Conservation (phyloP, 371 early-diverging fungal genomes). For the Circinella umbellata region DNA sequence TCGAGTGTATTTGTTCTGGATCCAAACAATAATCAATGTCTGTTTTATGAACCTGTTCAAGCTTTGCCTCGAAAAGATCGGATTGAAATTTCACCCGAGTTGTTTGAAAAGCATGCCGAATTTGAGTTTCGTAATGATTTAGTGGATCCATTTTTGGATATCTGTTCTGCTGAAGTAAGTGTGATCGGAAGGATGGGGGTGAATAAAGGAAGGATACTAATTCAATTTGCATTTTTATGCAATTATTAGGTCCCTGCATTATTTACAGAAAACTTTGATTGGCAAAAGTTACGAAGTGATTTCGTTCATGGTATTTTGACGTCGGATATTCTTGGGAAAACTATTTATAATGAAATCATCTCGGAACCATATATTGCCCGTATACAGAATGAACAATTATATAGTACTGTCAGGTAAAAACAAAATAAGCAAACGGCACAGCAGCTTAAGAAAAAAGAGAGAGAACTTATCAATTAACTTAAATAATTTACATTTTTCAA, state of each 20-base stretch:
- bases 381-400: conserved; percentile 82
- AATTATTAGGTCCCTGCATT: conserved; percentile 79
- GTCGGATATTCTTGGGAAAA: conserved; percentile 88
- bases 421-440: background rate
- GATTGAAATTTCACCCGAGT: conserved; percentile 66
- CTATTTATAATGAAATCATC: conserved; percentile 85
- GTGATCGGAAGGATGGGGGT: background rate
- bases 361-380: conserved; percentile 84
- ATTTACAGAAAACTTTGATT: conserved; percentile 97
- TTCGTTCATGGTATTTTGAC: conserved; percentile 92
- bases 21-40: conserved; percentile 73
- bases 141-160: conserved; percentile 92
- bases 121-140: conserved; percentile 86
- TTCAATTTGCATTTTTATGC: background rate
- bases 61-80: conserved; percentile 65
- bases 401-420: conserved; percentile 78
- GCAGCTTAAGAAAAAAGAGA: background rate
- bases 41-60: conserved; percentile 81
- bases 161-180: conserved; percentile 86
- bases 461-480: background rate
- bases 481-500: conserved; percentile 15
- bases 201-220: background rate
- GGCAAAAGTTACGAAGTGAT: conserved; percentile 88
- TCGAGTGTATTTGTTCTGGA: conserved; percentile 88
- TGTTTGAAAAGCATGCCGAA: conserved; percentile 71